phyloP scores from a whole-genome alignment of 2,329 filamentous ascomycete species.

The Aspergillus sp. region DNA sequence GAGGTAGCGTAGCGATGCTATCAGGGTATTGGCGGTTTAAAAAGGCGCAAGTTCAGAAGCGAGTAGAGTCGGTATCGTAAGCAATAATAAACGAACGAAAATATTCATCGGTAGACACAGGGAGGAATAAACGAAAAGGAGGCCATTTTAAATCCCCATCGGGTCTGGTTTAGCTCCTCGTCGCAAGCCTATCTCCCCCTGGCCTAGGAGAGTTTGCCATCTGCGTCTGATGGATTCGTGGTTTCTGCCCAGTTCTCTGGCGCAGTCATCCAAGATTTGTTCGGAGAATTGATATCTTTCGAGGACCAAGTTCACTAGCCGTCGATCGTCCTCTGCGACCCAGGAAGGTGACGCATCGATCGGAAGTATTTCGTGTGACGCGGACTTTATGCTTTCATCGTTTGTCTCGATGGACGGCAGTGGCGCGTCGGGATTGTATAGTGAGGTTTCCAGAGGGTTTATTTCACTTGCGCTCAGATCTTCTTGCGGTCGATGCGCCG shows the following conservation, averaged over 20 bases:
- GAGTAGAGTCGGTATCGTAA: too few species aligned
- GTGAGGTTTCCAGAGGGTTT: constrained; percentile 4
- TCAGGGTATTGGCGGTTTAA: neutral
- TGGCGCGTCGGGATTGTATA: constrained; percentile 34
- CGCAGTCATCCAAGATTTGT: constrained; percentile 50
- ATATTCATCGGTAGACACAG: neutral
- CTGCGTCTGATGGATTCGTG: constrained; percentile 43
- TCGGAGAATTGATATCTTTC: constrained; percentile 47
- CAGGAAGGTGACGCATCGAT: constrained; percentile 24
- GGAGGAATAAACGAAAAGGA: neutral
- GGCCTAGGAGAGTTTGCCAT: constrained; percentile 45
- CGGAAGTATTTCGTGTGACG: constrained; percentile 4
- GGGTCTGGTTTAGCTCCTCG: constrained; percentile 14
- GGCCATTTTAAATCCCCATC: constrained; percentile 24
- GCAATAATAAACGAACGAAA: too few species aligned
- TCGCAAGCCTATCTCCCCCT: constrained; percentile 46
- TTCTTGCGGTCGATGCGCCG: constrained; percentile 21
- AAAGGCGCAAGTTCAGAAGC: too few species aligned
- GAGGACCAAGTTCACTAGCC: constrained; percentile 47
- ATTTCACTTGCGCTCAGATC: constrained; percentile 11
- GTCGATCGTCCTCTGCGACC: constrained; percentile 45
- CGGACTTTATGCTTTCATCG: constrained; percentile 21
- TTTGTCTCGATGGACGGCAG: constrained; percentile 38
- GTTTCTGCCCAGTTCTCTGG: constrained; percentile 44
- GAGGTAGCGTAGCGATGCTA: neutral